These are phyloP conservation scores for Aspergillus steynii DNA, from an alignment of 495 filamentous ascomycete species.

Conservation along the genomic window DNA sequence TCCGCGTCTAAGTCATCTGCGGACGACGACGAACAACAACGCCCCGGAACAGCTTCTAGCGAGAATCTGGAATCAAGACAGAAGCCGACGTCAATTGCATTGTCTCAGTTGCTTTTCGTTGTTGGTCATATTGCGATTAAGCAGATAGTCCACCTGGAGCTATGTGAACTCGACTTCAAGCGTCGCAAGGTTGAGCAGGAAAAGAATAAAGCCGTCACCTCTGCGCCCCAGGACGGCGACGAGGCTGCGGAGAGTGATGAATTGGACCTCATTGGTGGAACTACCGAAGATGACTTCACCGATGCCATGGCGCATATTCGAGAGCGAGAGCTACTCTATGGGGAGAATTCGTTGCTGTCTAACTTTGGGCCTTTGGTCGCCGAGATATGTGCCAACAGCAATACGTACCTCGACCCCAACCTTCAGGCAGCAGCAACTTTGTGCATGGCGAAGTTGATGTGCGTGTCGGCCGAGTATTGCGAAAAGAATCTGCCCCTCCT, in stretches of 20 bases:
- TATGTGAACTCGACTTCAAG: slow-evolving; percentile 97
- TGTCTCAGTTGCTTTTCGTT: slow-evolving; percentile 92
- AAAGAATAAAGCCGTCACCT: slow-evolving; percentile 66
- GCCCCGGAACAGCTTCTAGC: slow-evolving; percentile 41
- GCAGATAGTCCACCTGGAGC: slow-evolving; percentile 98
- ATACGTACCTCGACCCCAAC: slow-evolving; percentile 79
- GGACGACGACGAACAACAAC: slow-evolving; percentile 46
- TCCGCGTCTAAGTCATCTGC: slow-evolving; percentile 30
- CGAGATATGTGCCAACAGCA: slow-evolving; percentile 94
- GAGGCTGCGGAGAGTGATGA: slow-evolving; percentile 65
- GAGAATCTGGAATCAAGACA: slow-evolving; percentile 30
- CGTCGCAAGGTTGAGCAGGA: slow-evolving; percentile 92
- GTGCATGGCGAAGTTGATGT: slow-evolving; percentile 99
- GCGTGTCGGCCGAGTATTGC: slow-evolving; percentile 91
- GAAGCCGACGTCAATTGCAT: slow-evolving; percentile 59
- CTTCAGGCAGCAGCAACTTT: slow-evolving; percentile 91
- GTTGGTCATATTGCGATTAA: slow-evolving; percentile 98
- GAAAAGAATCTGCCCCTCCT: slow-evolving; percentile 89
- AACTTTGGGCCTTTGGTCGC: slow-evolving; percentile 88
- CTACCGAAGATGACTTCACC: slow-evolving; percentile 97
- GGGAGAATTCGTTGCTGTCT: slow-evolving; percentile 77
- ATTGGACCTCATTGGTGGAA: slow-evolving; percentile 94
- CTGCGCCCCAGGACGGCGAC: slow-evolving; percentile 46
- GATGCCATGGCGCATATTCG: slow-evolving; percentile 94
- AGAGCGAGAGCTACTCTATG: slow-evolving; percentile 90